Conservation (phyloP, 805 yeast genomes). For the Pichia paraexigua region DNA sequence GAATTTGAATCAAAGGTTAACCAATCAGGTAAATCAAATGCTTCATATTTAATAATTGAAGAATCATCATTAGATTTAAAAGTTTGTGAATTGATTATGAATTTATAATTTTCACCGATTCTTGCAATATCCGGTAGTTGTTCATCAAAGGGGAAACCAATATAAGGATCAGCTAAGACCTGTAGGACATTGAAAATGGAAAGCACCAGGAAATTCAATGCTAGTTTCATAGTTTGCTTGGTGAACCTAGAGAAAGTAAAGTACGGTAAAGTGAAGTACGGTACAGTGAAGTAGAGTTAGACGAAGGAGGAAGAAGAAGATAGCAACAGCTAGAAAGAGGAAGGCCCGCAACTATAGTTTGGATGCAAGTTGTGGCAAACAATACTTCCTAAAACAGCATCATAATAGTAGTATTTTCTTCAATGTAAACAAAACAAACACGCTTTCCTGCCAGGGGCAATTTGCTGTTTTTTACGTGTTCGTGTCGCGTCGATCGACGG, state of each 20-base stretch:
- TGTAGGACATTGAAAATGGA: not conserved
- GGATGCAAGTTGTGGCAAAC: not conserved
- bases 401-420: not conserved
- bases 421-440: not conserved
- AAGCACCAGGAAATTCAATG: not conserved
- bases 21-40: conserved; percentile 67
- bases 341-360: not conserved
- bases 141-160: conserved; percentile 69
- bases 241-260: not conserved
- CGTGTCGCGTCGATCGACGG: not conserved
- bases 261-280: too few species aligned
- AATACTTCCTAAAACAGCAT: not conserved
- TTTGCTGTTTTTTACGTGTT: not conserved
- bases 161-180: conserved; percentile 38
- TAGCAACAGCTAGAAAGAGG: not conserved
- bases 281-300: too few species aligned
- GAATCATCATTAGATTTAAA: conserved; percentile 38
- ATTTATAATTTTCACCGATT: conserved; percentile 49
- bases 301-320: not conserved
- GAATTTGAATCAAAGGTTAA: conserved; percentile 56
- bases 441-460: not conserved
- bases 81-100: conserved; percentile 65
- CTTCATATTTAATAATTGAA: conserved; percentile 43
- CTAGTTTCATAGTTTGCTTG: not conserved
- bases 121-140: conserved; percentile 89